Evolutionary conservation across 352 stramenopile species (phyloP), one percentile per base, ranked within the genome.

Genomic region (Globisporangium barbulae): DNA sequence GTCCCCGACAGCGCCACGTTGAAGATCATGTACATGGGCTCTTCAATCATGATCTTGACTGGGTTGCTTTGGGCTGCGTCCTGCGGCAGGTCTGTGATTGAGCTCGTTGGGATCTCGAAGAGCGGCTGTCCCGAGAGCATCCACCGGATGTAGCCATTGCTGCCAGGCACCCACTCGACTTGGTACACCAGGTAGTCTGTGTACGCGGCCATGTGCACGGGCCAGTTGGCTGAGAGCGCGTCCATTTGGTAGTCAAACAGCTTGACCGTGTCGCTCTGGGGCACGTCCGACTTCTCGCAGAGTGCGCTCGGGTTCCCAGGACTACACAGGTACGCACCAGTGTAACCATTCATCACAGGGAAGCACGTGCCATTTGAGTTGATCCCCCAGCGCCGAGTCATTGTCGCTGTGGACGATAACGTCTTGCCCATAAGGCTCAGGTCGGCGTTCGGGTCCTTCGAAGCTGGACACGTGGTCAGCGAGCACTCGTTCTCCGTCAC

Each of bases 11-110:
- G 77, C 2, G 96, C 96, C 22, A 97, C 97, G 74, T 98, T 98
- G 57, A 98, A 84, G 50, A 98, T 86, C 61, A 98, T 65, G 63
- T 98, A 98, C 78, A 97, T 91, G 2, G 96, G 96, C 69, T 98
- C 96, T n/a, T 92, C 82, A n/a, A 97, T 85, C 79, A 98, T 98
- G 65, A 85, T 93, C 74, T 78, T 96, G 74, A 73, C 88, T 66
- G 81, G 89, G 86, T 74, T 94, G 65, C 59, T 81, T 53, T 83
- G 70, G 0, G 55, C 52, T 3, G 61, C 53, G 54, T 90, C 78
- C 45, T 90, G 81, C 10, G 79, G 75, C 1, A 70, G 68, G 33
- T 75, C 78, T 13, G 67, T 63, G n/a, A 97, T 67, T 31, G 75
- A 74, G 15, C 76, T 54, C 1, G 86, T 79, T 5, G 83, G 70